These are phyloP conservation scores for Colletotrichum chrysophilum DNA, from an alignment of 2,329 filamentous ascomycete genomes.

Conservation along the genomic window DNA sequence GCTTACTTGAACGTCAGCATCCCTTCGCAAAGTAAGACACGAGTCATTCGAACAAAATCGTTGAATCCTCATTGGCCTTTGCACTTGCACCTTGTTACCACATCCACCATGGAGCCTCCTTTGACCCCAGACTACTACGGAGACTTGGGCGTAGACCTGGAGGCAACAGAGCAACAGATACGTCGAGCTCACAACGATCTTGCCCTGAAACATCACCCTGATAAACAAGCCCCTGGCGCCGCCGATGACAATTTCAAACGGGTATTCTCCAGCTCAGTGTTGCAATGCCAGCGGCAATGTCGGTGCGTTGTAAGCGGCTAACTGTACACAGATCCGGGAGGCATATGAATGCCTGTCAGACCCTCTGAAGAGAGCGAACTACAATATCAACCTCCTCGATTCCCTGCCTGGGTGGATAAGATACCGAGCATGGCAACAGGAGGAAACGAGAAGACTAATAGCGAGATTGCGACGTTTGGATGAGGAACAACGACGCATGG, in stretches of 20 bases:
- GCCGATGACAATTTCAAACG: not conserved
- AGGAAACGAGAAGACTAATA: not conserved
- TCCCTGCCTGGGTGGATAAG: not conserved
- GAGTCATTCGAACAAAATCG: accelerated
- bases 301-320: not conserved
- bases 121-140: not conserved
- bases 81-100: not conserved
- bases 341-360: not conserved
- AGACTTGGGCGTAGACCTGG: not conserved
- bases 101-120: not conserved
- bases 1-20: not conserved
- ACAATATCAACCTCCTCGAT: not conserved
- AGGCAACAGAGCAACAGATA: not conserved
- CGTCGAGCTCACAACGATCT: not conserved
- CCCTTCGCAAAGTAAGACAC: not conserved
- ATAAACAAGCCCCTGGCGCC: not conserved
- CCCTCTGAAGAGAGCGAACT: not conserved
- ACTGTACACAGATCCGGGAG: not conserved
- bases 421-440: not conserved
- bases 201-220: not conserved
- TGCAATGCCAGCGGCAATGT: not conserved
- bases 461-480: not conserved
- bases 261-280: not conserved
- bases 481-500: accelerated
- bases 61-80: accelerated